Evolutionary conservation across 257 asterid species (phyloP), one percentile per base, ranked within the genome.

Genomic region (Striga asiatica): DNA sequence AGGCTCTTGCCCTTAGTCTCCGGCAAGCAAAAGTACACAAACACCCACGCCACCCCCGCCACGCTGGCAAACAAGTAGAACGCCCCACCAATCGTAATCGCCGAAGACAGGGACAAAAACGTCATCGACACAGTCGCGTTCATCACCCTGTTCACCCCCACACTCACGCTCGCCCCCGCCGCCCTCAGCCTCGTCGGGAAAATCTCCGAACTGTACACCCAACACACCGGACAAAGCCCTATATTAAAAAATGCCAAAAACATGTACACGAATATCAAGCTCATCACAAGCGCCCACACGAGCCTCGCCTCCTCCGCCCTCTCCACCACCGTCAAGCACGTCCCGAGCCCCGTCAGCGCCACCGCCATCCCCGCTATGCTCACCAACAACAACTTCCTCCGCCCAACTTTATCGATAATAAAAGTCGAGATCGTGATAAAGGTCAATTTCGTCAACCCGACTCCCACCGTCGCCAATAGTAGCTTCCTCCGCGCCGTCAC

Each of bases 141-240:
- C 82, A 71, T 84, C 66, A 77, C 46, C 67, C 95, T 70, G 56
- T 84, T 84, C 13, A 84, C 79, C 2, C 75, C 93, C 43, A 84
- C 95, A 7, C 84, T 69, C 6, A 84, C 49, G 22, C 85, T 74
- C 0, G 75, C 82, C 23, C 95, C 95, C 13, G 77, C 81, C 1
- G 89, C 86, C 73, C 93, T 70, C 14, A 74, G 62, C 68, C 60
- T 67, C 20, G 57, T 51, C 0, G 95, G 95, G 4, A 82, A 85
- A 0, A 85, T 79, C 76, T 85, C 95, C 0, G 95, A 69, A 22
- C 82, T 79, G 48, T 85, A 85, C 1, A 85, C 95, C 95, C 95
- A 85, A 7, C 93, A 82, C n/a, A 85, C 82, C 0, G 95, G 95
- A 2, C 79, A 85, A 1, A 84, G 81, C 20, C 95, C 95, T 0